Conservation (phyloP, 2,329 filamentous ascomycete genomes). For the Passalora sequoiae region DNA sequence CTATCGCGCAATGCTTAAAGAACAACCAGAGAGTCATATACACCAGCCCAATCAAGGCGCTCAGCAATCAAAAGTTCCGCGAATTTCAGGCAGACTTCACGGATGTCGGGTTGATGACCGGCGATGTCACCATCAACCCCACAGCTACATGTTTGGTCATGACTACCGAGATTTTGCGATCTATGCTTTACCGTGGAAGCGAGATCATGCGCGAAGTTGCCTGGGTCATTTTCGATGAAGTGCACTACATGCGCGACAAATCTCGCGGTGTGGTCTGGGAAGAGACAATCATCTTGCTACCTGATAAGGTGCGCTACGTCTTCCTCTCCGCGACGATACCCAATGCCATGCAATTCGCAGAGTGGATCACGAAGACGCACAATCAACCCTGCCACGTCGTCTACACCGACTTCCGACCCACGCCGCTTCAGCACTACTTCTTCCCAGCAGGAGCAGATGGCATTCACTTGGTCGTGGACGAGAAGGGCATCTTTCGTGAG, state of each 20-base stretch:
- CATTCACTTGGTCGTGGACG: constrained; percentile 90
- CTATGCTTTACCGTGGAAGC: constrained; percentile 95
- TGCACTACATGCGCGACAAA: constrained; percentile 97
- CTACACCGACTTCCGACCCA: constrained; percentile 96
- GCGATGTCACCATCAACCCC: constrained; percentile 98
- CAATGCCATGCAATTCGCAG: constrained; percentile 97
- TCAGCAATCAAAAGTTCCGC: constrained; percentile 98
- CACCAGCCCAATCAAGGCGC: constrained; percentile 96
- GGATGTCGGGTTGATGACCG: constrained; percentile 96
- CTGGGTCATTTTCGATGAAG: constrained; percentile 98
- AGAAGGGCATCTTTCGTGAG: constrained; percentile 93
- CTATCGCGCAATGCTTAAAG: constrained; percentile 93
- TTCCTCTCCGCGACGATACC: constrained; percentile 97
- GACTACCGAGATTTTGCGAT: constrained; percentile 98
- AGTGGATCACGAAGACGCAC: constrained; percentile 98
- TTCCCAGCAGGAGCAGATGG: constrained; percentile 90
- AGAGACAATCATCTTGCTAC: constrained; percentile 95
- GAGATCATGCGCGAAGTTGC: constrained; percentile 99
- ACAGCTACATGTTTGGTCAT: constrained; percentile 97
- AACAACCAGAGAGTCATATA: constrained; percentile 98
- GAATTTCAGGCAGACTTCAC: constrained; percentile 95
- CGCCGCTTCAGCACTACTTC: constrained; percentile 95
- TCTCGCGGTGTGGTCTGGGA: constrained; percentile 95
- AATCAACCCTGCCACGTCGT: constrained; percentile 97
- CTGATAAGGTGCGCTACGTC: constrained; percentile 97